A percentile compares a stretch with the other conserved stretches of the same genome.
These are phyloP conservation scores for Acanthamoeba lugdunensis DNA, from an alignment of 208 protist genomes.

Conservation along the genomic window DNA sequence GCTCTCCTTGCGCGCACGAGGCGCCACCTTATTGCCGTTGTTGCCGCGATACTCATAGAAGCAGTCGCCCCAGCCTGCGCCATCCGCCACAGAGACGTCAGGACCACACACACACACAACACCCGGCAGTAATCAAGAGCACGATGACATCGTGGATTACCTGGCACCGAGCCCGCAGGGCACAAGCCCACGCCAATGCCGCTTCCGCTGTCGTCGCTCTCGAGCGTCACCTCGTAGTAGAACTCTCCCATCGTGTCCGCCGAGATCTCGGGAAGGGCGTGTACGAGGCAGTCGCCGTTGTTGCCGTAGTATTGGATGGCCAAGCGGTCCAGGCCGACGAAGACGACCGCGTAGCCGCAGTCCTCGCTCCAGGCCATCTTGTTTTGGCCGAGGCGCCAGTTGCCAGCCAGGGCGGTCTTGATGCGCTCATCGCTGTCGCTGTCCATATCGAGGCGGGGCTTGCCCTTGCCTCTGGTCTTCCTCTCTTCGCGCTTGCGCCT, in stretches of 20 bases:
- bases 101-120: neutral
- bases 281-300: conserved; percentile 44
- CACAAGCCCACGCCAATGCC: conserved; percentile 44
- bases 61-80: conserved; percentile 45
- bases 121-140: neutral
- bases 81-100: neutral
- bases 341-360: conserved; percentile 10
- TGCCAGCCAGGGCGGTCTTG: neutral
- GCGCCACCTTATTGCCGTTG: conserved; percentile 33
- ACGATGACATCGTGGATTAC: neutral
- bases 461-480: conserved; percentile 1
- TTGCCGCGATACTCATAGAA: conserved; percentile 51
- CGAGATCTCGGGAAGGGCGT: conserved; percentile 30
- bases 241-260: neutral
- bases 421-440: conserved; percentile 30
- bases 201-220: conserved; percentile 45
- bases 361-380: conserved; percentile 49
- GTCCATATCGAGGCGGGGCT: neutral
- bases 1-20: neutral
- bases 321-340: conserved; percentile 29
- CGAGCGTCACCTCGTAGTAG: conserved; percentile 12
- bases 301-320: conserved; percentile 38
- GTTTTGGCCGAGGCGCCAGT: neutral
- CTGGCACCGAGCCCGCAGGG: neutral
- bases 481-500: conserved; percentile 3